phyloP scores from a whole-genome alignment of 208 protist genomes.

The Acanthamoeba healyi region DNA sequence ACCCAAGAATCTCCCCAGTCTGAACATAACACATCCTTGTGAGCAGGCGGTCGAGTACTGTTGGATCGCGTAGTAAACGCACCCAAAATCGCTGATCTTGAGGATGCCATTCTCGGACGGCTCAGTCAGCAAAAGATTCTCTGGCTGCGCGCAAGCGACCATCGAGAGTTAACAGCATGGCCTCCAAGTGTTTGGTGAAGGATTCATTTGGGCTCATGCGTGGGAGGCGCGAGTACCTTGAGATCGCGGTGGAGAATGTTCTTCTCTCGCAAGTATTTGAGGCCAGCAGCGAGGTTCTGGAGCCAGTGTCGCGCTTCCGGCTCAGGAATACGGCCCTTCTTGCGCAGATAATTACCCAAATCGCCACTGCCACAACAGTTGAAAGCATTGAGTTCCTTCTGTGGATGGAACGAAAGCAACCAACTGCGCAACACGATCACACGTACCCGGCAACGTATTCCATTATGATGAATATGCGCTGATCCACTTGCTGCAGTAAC shows the following conservation, averaged over 20 bases:
- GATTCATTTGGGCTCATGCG: neutral
- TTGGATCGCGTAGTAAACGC: neutral
- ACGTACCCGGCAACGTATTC: slow-evolving; percentile 36
- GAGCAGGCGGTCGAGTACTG: neutral
- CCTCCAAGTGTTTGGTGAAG: too few relatives aligned
- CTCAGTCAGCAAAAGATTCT: slow-evolving; percentile 32
- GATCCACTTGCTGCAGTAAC: slow-evolving; percentile 4
- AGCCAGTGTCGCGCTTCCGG: slow-evolving; percentile 24
- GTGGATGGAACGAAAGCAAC: too few relatives aligned
- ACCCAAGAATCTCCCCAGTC: slow-evolving; percentile 33
- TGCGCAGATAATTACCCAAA: slow-evolving; percentile 13
- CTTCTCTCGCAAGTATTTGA: slow-evolving; percentile 43
- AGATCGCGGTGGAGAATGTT: slow-evolving; percentile 67
- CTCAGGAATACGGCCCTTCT: slow-evolving; percentile 33
- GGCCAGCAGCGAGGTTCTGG: slow-evolving; percentile 21
- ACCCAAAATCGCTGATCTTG: slow-evolving; percentile 68
- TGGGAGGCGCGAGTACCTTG: neutral
- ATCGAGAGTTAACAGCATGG: too few relatives aligned
- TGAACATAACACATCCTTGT: too few relatives aligned
- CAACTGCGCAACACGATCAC: too few relatives aligned
- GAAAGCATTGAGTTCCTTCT: too few relatives aligned
- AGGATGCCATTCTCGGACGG: slow-evolving; percentile 8
- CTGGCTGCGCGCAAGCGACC: too few relatives aligned
- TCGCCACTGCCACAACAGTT: neutral
- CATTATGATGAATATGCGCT: slow-evolving; percentile 43